These are phyloP conservation scores for Penicillium verrucosum DNA, from an alignment of 2,329 filamentous ascomycete species.

Conservation along the genomic window DNA sequence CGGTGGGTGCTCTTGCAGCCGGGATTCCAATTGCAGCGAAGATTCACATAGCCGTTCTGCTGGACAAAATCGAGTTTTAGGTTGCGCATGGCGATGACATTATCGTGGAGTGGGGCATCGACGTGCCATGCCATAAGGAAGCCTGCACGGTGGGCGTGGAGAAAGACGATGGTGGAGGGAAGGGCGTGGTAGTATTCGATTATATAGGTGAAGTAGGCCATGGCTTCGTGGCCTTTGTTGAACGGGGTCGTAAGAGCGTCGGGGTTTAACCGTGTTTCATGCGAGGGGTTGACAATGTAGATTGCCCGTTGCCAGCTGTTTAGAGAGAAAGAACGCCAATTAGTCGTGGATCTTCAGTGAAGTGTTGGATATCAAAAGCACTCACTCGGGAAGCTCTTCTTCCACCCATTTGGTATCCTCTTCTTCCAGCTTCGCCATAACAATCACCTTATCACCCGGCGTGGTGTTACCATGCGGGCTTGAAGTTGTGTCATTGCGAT, in stretches of 20 bases:
- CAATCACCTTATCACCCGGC: constrained; percentile 40
- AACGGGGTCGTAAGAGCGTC: constrained; percentile 31
- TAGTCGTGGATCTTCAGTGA: background rate
- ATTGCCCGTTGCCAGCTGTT: constrained; percentile 47
- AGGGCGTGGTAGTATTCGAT: constrained; percentile 48
- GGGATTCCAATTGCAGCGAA: constrained; percentile 58
- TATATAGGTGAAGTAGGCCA: constrained; percentile 48
- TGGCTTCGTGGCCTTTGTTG: constrained; percentile 48
- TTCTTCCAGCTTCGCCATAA: constrained; percentile 45
- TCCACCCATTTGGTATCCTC: constrained; percentile 48
- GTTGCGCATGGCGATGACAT: constrained; percentile 49
- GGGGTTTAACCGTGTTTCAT: constrained; percentile 19
- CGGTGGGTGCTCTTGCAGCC: constrained; percentile 47
- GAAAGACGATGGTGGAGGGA: constrained; percentile 54
- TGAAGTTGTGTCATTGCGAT: constrained; percentile 14
- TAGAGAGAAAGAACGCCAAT: background rate
- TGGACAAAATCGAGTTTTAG: constrained; percentile 53
- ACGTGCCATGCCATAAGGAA: constrained; percentile 55
- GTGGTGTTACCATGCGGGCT: constrained; percentile 6
- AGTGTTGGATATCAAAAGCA: background rate
- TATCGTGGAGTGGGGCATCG: constrained; percentile 55
- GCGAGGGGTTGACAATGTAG: constrained; percentile 42
- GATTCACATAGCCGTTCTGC: constrained; percentile 57
- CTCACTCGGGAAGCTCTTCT: constrained; percentile 46
- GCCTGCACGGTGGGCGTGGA: constrained; percentile 54